Percentiles rank a stretch among this genome's conserved stretches.
These are phyloP conservation scores for Termitomyces sp. DNA, from an alignment of 768 basidiomycete species.

Conservation along the genomic window DNA sequence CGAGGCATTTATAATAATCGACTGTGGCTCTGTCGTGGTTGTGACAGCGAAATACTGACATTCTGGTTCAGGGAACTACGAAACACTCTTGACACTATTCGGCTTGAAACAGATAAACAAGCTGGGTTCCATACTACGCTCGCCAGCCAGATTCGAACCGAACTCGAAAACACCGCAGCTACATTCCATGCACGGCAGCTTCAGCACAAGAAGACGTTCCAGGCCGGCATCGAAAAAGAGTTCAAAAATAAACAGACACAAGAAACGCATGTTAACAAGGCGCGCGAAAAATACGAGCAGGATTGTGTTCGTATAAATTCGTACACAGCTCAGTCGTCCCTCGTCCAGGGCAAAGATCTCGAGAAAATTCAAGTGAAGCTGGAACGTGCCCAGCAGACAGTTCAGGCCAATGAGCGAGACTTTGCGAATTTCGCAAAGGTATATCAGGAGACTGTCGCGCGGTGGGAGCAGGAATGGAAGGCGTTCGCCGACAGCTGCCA, in stretches of 20 bases:
- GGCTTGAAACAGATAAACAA: constrained; percentile 82
- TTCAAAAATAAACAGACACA: constrained; percentile 88
- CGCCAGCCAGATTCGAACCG: constrained; percentile 68
- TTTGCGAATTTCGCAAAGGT: constrained; percentile 84
- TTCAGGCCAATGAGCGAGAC: constrained; percentile 88
- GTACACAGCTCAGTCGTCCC: constrained; percentile 85
- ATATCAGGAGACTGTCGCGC: constrained; percentile 70
- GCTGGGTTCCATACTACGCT: constrained; percentile 69
- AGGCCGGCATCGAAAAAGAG: constrained; percentile 80
- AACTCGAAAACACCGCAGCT: constrained; percentile 63
- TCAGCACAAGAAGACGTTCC: constrained; percentile 70
- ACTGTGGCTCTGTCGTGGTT: not conserved
- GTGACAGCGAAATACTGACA: not conserved
- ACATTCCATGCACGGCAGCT: constrained; percentile 63
- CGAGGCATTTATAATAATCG: constrained; percentile 4
- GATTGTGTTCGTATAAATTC: constrained; percentile 94
- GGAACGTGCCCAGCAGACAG: constrained; percentile 87
- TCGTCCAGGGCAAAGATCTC: constrained; percentile 90
- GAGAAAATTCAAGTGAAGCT: constrained; percentile 88
- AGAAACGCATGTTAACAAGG: constrained; percentile 81
- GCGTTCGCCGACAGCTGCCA: constrained; percentile 92
- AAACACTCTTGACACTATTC: constrained; percentile 74
- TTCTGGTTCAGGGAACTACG: constrained; percentile 64
- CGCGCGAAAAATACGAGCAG: constrained; percentile 89
- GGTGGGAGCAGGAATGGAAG: constrained; percentile 96